A percentile compares a stretch with the other conserved stretches of the same genome.
Evolutionary conservation across 345 rosid species (phyloP).

Genomic region (Raphanus raphanistrum): DNA sequence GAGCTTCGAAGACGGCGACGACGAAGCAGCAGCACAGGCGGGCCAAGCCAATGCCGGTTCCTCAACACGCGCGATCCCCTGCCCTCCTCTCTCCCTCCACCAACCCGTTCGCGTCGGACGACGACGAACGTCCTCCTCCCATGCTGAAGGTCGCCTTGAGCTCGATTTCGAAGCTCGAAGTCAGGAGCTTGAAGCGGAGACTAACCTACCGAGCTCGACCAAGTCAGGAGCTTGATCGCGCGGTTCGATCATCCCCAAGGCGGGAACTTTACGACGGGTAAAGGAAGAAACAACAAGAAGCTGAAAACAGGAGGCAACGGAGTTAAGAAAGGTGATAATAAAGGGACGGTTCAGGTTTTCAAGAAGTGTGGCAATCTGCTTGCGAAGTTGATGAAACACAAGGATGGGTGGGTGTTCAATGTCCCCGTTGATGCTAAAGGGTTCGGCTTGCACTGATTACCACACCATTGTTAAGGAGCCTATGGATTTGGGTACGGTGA

Average conservation of each 20-base stretch:
- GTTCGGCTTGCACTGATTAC: conserved; percentile 76
- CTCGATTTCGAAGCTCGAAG: conserved; percentile 37
- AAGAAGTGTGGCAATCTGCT: conserved; percentile 62
- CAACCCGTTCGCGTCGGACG: conserved; percentile 28
- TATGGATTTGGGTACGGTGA: conserved; percentile 93
- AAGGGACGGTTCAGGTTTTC: conserved; percentile 48
- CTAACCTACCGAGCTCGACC: conserved; percentile 27
- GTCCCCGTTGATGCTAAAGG: conserved; percentile 76
- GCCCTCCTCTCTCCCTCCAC: conserved; percentile 22
- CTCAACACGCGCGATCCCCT: conserved; percentile 9
- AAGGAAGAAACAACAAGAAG: conserved; percentile 35
- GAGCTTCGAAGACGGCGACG: conserved; percentile 34
- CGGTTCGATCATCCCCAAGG: conserved; percentile 23
- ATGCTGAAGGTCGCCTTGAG: conserved; percentile 28
- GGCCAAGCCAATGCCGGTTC: conserved; percentile 27
- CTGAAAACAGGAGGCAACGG: conserved; percentile 33
- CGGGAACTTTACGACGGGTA: not conserved
- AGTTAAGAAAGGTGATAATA: conserved; percentile 23
- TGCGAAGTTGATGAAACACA: conserved; percentile 73
- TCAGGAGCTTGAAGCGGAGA: conserved; percentile 33
- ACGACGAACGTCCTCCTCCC: not conserved
- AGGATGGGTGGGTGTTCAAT: conserved; percentile 82
- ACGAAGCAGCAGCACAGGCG: conserved; percentile 21
- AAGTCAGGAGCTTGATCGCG: conserved; percentile 37
- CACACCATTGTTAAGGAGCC: conserved; percentile 68